A percentile compares a stretch with the other conserved stretches of the same genome.
Evolutionary conservation across 352 stramenopile genomes (phyloP).

Genomic region (Saprolegnia parasitica): DNA sequence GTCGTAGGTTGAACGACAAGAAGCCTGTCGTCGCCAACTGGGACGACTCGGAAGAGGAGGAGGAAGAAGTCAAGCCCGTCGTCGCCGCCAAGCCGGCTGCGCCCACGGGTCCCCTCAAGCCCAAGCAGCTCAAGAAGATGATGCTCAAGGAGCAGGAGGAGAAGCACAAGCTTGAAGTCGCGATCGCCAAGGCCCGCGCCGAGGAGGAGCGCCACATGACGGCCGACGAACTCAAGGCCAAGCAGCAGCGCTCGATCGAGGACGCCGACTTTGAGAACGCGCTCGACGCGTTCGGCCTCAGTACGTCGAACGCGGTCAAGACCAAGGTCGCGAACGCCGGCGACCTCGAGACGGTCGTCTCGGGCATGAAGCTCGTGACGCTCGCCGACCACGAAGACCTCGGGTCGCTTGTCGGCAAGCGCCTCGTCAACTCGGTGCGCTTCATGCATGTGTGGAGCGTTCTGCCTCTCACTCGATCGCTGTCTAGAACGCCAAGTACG

Average conservation of each 20-base stretch:
- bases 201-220: conserved; percentile 65
- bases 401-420: conserved; percentile 53
- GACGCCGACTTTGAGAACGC: conserved; percentile 72
- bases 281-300: conserved; percentile 66
- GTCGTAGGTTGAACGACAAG: conserved; percentile 31
- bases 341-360: conserved; percentile 48
- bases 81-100: conserved; percentile 31
- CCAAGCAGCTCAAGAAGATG: conserved; percentile 84
- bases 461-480: neutral
- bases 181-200: conserved; percentile 65
- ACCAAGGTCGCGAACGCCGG: conserved; percentile 35
- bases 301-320: conserved; percentile 33
- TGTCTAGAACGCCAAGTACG: conserved; percentile 68
- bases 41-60: conserved; percentile 76
- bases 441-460: neutral
- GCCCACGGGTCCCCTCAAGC: conserved; percentile 61
- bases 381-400: conserved; percentile 72
- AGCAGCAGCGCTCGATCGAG: conserved; percentile 57
- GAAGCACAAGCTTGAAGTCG: conserved; percentile 72
- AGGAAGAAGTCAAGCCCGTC: conserved; percentile 38
- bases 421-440: conserved; percentile 37
- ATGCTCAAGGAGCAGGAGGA: conserved; percentile 83
- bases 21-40: conserved; percentile 51
- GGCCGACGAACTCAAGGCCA: conserved; percentile 51
- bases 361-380: conserved; percentile 56